A percentile compares a stretch with the other conserved stretches of the same genome.
These are phyloP conservation scores for Malassezia restricta DNA, from an alignment of 1,284 basidiomycete species.

Conservation along the genomic window DNA sequence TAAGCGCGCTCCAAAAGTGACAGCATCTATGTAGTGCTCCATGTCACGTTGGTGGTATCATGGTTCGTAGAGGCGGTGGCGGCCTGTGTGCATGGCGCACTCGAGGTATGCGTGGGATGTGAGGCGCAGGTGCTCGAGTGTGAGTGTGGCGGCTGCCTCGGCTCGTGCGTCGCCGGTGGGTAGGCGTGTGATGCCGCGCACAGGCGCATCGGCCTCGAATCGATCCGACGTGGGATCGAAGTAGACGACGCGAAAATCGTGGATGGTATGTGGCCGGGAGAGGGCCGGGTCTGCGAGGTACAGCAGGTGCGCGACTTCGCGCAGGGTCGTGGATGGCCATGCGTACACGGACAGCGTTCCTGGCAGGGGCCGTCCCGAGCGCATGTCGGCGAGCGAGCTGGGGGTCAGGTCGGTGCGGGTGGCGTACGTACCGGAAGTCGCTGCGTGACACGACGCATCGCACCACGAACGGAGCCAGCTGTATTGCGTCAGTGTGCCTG, in stretches of 20 bases:
- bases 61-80: not conserved
- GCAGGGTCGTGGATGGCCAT: conserved; percentile 33
- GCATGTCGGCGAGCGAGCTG: conserved; percentile 22
- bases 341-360: conserved; percentile 27
- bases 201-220: conserved; percentile 16
- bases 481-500: not conserved
- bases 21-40: not conserved
- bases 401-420: not conserved
- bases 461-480: conserved; percentile 9
- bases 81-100: conserved; percentile 13
- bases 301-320: conserved; percentile 29
- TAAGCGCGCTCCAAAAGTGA: conserved; percentile 13
- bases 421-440: conserved; percentile 5
- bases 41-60: not conserved
- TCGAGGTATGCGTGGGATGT: conserved; percentile 21
- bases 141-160: conserved; percentile 17
- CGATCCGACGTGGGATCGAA: conserved; percentile 7
- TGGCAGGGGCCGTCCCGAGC: not conserved
- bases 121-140: conserved; percentile 19
- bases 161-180: conserved; percentile 9
- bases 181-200: conserved; percentile 26
- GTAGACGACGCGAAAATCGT: conserved; percentile 25
- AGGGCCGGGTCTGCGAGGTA: conserved; percentile 22
- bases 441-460: conserved; percentile 7
- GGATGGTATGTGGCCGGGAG: conserved; percentile 21